Conservation (phyloP, 1,284 basidiomycete genomes). For the Volvariella surrecta region DNA sequence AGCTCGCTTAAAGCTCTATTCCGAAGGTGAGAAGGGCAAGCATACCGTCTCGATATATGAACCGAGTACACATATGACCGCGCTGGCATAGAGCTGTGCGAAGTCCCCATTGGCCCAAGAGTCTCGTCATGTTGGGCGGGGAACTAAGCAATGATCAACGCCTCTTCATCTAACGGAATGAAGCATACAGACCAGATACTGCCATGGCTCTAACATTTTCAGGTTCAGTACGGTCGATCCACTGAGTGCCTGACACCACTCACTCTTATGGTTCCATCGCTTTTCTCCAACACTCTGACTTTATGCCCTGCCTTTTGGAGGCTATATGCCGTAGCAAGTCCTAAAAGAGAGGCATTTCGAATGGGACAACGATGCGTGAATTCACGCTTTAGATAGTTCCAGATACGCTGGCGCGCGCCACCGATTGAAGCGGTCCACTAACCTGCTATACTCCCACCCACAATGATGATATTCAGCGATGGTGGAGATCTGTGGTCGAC, state of each 20-base stretch:
- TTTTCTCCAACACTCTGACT: slow-evolving; percentile 32
- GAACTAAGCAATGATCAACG: slow-evolving; percentile 14
- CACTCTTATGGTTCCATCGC: slow-evolving; percentile 24
- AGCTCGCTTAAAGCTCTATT: too few species aligned
- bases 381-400: too few species aligned
- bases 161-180: not conserved
- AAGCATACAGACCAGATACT: slow-evolving; percentile 20
- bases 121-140: slow-evolving; percentile 36
- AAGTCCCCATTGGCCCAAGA: slow-evolving; percentile 36
- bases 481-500: slow-evolving; percentile 12
- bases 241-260: slow-evolving; percentile 9
- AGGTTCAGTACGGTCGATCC: not conserved
- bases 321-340: slow-evolving; percentile 33
- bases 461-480: slow-evolving; percentile 24
- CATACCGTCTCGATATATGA: slow-evolving; percentile 23
- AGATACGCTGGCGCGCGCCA: too few species aligned
- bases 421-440: slow-evolving; percentile 1
- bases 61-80: slow-evolving; percentile 22
- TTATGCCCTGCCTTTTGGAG: slow-evolving; percentile 32
- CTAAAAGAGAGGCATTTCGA: slow-evolving; percentile 14
- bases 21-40: too few species aligned
- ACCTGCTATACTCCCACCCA: slow-evolving; percentile 32
- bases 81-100: slow-evolving; percentile 21
- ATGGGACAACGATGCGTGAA: too few species aligned
- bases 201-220: slow-evolving; percentile 20